Base-by-base conservation (phyloP, 371 early-diverging fungal species). In the Phascolomyces articulosus region DNA sequence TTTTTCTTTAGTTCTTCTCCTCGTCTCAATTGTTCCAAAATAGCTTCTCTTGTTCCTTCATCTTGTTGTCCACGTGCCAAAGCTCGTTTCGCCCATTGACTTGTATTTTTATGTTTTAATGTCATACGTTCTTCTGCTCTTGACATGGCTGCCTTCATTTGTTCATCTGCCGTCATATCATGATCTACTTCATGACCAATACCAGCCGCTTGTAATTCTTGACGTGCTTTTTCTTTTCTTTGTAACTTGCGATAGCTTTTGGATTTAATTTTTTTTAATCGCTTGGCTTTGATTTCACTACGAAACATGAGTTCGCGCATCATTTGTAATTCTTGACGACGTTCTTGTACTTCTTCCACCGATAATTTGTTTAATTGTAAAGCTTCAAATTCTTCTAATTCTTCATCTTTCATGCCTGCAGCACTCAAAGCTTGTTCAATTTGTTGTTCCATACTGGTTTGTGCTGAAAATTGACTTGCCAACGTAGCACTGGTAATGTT, bases 221-320 rank as follows among this genome's bases (percentile, higher is more conserved):
- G 29, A 41, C 73, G 69, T 67, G 72, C 68, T 66, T 82, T 85
- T 66, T 93, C 93, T 71, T 92, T 90, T 64, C 89, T 90, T 65
- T 84, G 80, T 31, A 98, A 86, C 67, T 93, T 90, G 55, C 93
- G 89, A 72, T 94, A 98, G 13, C 93, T 81, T 78, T 97, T 97
- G 80, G 92, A 91, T 83, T 98, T 98, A 80, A 98, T 98, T 84
- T 98, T 98, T 58, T 96, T 91, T 38, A 93, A 80, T 60, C 95
- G 89, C 76, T 95, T 97, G 57, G 90, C 90, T 68, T 96, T 96
- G 47, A 87, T 84, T 72, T 98, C 97, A 57, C 93, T 87, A 48
- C 94, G 91, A 84, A 96, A 97, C 90, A 96, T 87, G 53, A 98
- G 78, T 58, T 95, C 93, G 28, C 98, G 92, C 93, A 96, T 92